Evolutionary conservation across 116 monocot species (phyloP).

Genomic region (Cymodocea nodosa): DNA sequence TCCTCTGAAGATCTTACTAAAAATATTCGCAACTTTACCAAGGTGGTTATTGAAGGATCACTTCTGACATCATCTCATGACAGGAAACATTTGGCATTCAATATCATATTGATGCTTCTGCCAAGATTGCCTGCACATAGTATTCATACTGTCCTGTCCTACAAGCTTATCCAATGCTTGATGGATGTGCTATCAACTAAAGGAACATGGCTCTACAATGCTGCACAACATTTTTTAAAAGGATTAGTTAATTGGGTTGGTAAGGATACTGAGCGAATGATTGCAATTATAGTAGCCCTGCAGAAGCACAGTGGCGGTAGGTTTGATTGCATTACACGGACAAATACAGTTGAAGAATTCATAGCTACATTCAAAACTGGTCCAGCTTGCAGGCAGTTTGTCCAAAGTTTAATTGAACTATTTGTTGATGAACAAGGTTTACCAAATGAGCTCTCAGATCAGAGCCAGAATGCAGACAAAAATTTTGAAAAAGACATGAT

Average conservation of each 20-base stretch:
- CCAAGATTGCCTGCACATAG: slow-evolving; percentile 50
- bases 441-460: slow-evolving; percentile 87
- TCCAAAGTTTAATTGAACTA: slow-evolving; percentile 55
- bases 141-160: slow-evolving; percentile 52
- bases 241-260: slow-evolving; percentile 53
- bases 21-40: slow-evolving; percentile 51
- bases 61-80: slow-evolving; percentile 92
- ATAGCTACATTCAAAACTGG: slow-evolving; percentile 34
- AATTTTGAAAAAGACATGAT: slow-evolving; percentile 57
- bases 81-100: slow-evolving; percentile 76
- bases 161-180: slow-evolving; percentile 77
- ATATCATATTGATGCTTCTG: slow-evolving; percentile 58
- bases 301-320: slow-evolving; percentile 80
- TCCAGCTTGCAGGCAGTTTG: slow-evolving; percentile 51
- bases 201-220: slow-evolving; percentile 59
- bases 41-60: slow-evolving; percentile 74
- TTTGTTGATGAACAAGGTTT: slow-evolving; percentile 64
- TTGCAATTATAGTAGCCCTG: slow-evolving; percentile 50
- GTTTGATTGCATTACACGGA: slow-evolving; percentile 74
- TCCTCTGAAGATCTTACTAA: slow-evolving; percentile 39
- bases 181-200: slow-evolving; percentile 78
- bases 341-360: slow-evolving; percentile 54
- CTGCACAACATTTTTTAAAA: slow-evolving; percentile 73
- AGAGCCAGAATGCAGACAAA: slow-evolving; percentile 89
- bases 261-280: slow-evolving; percentile 41